These are phyloP conservation scores for Hanseniaspora thailandica DNA, from an alignment of 805 yeast species.

Conservation along the genomic window DNA sequence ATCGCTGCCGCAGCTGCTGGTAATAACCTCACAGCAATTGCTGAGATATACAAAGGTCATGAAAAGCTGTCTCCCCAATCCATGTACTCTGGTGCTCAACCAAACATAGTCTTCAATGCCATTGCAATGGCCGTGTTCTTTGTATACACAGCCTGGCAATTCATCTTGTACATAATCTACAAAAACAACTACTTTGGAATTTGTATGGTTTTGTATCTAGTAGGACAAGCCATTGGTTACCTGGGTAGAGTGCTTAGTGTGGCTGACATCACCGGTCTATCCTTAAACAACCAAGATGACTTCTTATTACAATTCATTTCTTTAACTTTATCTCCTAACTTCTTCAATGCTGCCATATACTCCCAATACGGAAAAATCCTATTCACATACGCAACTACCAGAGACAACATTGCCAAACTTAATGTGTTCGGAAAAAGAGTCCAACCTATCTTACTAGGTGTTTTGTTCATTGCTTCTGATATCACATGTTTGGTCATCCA, in stretches of 20 bases:
- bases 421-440: slow-evolving; percentile 33
- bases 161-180: slow-evolving; percentile 33
- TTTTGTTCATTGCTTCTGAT: slow-evolving; percentile 57
- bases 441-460: slow-evolving; percentile 27
- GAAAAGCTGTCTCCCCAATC: slow-evolving; percentile 21
- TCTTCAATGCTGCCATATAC: slow-evolving; percentile 75
- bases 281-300: slow-evolving; percentile 25
- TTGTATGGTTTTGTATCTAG: slow-evolving; percentile 15
- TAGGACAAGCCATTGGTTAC: slow-evolving; percentile 59
- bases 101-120: slow-evolving; percentile 46
- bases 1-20: slow-evolving; percentile 9
- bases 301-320: slow-evolving; percentile 56
- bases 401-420: not conserved
- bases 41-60: slow-evolving; percentile 15
- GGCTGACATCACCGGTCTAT: slow-evolving; percentile 22
- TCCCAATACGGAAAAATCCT: slow-evolving; percentile 55
- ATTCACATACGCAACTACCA: slow-evolving; percentile 41
- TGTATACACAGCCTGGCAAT: slow-evolving; percentile 34
- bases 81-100: slow-evolving; percentile 31
- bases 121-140: slow-evolving; percentile 47
- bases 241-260: slow-evolving; percentile 44
- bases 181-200: slow-evolving; percentile 50
- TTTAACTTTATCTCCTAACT: slow-evolving; percentile 70
- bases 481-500: slow-evolving; percentile 52
- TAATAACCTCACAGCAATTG: not conserved